Conservation (phyloP, 352 stramenopile genomes). For the Phytopythium montanum region DNA sequence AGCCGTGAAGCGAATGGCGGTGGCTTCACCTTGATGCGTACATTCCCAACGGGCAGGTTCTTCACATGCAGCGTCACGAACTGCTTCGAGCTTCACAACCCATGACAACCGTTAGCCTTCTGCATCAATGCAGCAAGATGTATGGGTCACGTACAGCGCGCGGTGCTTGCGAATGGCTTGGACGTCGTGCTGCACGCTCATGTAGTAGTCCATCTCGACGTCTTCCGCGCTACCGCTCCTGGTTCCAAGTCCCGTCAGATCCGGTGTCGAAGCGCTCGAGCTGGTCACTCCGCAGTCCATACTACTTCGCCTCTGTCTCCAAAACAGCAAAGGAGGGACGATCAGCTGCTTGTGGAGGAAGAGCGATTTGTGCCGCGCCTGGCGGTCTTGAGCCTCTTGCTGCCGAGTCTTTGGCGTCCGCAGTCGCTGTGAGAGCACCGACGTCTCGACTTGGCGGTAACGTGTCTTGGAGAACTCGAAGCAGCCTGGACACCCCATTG, state of each 20-base stretch:
- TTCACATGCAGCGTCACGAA: conserved; percentile 72
- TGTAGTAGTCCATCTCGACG: conserved; percentile 32
- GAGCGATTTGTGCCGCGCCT: conserved; percentile 38
- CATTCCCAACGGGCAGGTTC: conserved; percentile 66
- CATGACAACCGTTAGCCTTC: neutral
- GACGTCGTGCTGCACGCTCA: conserved; percentile 39
- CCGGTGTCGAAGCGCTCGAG: neutral
- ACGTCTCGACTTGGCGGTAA: conserved; percentile 28
- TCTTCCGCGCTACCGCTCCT: neutral
- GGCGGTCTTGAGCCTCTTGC: conserved; percentile 39
- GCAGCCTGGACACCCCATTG: conserved; percentile 58
- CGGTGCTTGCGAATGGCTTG: conserved; percentile 56
- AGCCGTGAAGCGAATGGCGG: neutral
- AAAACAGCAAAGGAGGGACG: conserved; percentile 21
- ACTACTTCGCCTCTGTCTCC: neutral
- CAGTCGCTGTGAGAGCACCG: conserved; percentile 36
- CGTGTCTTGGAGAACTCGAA: conserved; percentile 49
- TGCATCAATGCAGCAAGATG: neutral
- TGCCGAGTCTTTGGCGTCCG: conserved; percentile 51
- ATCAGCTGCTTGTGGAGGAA: conserved; percentile 42
- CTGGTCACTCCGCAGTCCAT: neutral
- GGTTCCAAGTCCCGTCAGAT: neutral
- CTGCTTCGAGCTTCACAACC: conserved; percentile 32
- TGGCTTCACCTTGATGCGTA: conserved; percentile 17
- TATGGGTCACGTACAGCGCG: conserved; percentile 34